A percentile compares a stretch with the other conserved stretches of the same genome.
phyloP scores from a whole-genome alignment of 2,329 filamentous ascomycete species.

The Alternaria panax region DNA sequence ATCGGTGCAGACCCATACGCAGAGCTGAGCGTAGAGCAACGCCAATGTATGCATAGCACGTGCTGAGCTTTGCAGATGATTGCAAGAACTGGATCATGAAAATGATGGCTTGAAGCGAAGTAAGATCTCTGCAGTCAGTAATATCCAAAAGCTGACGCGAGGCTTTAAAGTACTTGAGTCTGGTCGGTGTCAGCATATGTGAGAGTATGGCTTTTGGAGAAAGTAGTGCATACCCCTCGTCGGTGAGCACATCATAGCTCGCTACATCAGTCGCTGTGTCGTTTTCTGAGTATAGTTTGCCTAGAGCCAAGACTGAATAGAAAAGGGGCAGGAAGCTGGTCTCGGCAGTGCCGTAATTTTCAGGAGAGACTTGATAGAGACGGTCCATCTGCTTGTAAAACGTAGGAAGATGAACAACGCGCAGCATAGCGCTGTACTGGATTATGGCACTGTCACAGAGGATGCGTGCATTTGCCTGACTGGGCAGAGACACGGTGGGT shows the following conservation, averaged over 20 bases:
- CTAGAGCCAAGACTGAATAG: conserved; percentile 58
- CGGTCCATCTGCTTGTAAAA: conserved; percentile 81
- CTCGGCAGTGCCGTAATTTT: conserved; percentile 56
- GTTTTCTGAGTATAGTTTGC: conserved; percentile 56
- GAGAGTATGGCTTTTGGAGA: neutral
- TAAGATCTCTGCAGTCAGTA: conserved; percentile 60
- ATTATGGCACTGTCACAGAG: conserved; percentile 68
- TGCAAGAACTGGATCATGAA: conserved; percentile 64
- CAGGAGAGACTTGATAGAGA: conserved; percentile 72
- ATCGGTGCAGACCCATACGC: conserved; percentile 61
- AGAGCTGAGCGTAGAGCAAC: conserved; percentile 59
- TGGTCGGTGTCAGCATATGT: conserved; percentile 30
- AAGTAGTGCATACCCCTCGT: conserved; percentile 52
- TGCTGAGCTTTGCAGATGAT: conserved; percentile 60
- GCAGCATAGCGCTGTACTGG: conserved; percentile 68
- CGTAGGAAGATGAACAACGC: conserved; percentile 80
- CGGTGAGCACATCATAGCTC: conserved; percentile 56
- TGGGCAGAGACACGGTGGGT: conserved; percentile 69
- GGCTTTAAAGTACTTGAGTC: conserved; percentile 59
- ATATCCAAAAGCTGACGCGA: conserved; percentile 60
- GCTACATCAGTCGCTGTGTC: conserved; percentile 47
- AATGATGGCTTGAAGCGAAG: conserved; percentile 59
- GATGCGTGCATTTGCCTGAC: conserved; percentile 63
- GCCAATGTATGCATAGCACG: conserved; percentile 62
- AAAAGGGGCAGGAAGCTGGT: conserved; percentile 58